Base-by-base conservation (phyloP, 1,284 basidiomycete species). In the Ceratobasidium sp. region DNA sequence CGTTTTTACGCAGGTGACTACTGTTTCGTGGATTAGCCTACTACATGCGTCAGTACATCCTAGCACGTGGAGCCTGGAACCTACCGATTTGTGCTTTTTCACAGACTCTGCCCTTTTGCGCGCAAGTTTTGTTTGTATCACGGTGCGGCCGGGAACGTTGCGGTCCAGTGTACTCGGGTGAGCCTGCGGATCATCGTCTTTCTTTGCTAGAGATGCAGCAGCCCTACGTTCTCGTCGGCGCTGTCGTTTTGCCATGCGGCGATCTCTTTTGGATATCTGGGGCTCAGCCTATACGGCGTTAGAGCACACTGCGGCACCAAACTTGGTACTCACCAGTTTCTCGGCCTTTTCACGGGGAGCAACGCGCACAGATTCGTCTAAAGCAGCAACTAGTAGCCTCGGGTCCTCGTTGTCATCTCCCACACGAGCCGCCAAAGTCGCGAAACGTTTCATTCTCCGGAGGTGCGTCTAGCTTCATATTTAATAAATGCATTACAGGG, bases 361-460 rank as follows among this genome's bases (percentile, higher is more conserved):
- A 49, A 72, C 41, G 1, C 62, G 31, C 34, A 43, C 66, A 14
- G 61, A 75, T 53, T 68, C 51, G 43, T 71, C 68, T 29, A 56
- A 59, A 6, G 74, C 74, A 58, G 68, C 61, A 51, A 72, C 61
- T 39, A 73, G 31, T 7, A 63, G 43, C 37, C 59, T 72, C 24
- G 68, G 69, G 16, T 58, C 68, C 22, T 64, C 51, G 31, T 64
- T 61, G 16, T 54, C 61, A 49, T 66, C 46, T 49, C 63, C 58
- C 4, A 73, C 39, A 24, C 71, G 71, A 31, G 71, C 31, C 34
- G 58, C 56, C 37, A 76, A 24, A 7, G 56, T 59, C 39, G 49
- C 46, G 51, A 92, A 88, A 53, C 85, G 85, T 43, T 85, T 84
- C 54, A 87, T 83, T 27, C 88, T 87, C 54, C 90, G 86, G 75